Evolutionary conservation across 2,329 filamentous ascomycete genomes (phyloP).

Genomic region (Hypoxylon sp.): DNA sequence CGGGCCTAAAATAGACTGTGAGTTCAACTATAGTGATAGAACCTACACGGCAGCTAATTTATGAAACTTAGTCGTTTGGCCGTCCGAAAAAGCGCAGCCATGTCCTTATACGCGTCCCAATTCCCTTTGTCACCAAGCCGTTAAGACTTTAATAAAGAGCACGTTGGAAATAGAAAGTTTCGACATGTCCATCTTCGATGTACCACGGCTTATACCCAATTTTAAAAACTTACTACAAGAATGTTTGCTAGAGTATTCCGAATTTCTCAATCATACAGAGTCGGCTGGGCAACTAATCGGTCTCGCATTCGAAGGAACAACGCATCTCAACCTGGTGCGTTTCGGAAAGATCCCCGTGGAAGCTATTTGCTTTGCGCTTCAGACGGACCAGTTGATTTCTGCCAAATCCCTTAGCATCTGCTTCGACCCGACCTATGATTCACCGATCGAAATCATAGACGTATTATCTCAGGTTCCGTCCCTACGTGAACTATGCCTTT

Average conservation of each 20-base stretch:
- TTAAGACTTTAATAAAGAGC: neutral
- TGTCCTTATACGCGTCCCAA: neutral
- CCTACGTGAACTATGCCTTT: neutral
- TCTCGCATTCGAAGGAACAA: constrained; percentile 7
- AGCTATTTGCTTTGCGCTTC: neutral
- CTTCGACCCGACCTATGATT: neutral
- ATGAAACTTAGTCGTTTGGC: constrained; percentile 2
- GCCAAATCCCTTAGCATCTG: neutral
- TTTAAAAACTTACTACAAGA: constrained; percentile 8
- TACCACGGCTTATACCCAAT: neutral
- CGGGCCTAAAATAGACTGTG: neutral
- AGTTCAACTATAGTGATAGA: constrained; percentile 1
- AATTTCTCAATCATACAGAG: neutral
- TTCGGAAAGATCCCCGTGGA: neutral
- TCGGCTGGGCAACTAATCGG: constrained; percentile 8
- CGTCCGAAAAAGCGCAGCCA: neutral
- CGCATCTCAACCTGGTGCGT: neutral
- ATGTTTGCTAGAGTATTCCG: neutral
- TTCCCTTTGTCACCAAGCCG: neutral
- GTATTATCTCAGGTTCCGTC: neutral
- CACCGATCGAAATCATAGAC: neutral
- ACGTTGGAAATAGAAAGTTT: neutral
- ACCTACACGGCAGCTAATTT: neutral
- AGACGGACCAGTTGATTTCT: neutral
- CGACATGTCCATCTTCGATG: constrained; percentile 4